Base-by-base conservation (phyloP, 2,329 filamentous ascomycete genomes). In the Aspergillus proliferans region DNA sequence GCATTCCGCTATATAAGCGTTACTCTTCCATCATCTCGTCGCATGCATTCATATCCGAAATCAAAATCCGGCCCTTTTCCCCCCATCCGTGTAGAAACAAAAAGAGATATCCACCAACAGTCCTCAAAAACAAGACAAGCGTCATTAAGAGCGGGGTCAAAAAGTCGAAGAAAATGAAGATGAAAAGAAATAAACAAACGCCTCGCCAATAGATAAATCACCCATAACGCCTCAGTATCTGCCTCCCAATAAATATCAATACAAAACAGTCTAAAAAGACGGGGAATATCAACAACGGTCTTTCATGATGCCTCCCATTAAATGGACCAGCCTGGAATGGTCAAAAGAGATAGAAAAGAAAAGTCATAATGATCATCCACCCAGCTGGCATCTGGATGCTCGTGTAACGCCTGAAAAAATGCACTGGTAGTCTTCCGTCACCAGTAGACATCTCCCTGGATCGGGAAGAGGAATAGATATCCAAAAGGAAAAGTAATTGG, bases 391-490 rank as follows among this genome's bases (percentile, higher is more conserved):
- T 54, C 49, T 66, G 57, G 61, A 58, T 63, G 53, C 59, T 55
- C 58, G 59, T 55, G 53, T 52, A 63, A 67, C 64, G 63, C 64
- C 64, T 53, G 53, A 53, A 60, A 60, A 38, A 57, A 64, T 65
- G 61, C 63, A 22, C 15, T 6, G 10, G 38, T 28, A 18, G 34
- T 18, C 15, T 18, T 38, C 34, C n/a, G 9, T 38, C n/a, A 38
- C 34, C 34, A 38, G 34, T 19, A 38, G 14, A 19, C n/a, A 38
- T 18, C n/a, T 1, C 34, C 15, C 38, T 40, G 18, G 38, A 30
- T 12, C 26, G 26, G 26, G 26, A 30, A 30, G 26, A 30, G 26
- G 26, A 4, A 30, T 30, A 30, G 26, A 30, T 22, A 19, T 21
- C 18, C 38, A 19, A 40, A 21, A 40, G 33, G 26, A 30, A 36